These are phyloP conservation scores for Cryptosporidium canis DNA, from an alignment of 169 alveolate species.

Conservation along the genomic window DNA sequence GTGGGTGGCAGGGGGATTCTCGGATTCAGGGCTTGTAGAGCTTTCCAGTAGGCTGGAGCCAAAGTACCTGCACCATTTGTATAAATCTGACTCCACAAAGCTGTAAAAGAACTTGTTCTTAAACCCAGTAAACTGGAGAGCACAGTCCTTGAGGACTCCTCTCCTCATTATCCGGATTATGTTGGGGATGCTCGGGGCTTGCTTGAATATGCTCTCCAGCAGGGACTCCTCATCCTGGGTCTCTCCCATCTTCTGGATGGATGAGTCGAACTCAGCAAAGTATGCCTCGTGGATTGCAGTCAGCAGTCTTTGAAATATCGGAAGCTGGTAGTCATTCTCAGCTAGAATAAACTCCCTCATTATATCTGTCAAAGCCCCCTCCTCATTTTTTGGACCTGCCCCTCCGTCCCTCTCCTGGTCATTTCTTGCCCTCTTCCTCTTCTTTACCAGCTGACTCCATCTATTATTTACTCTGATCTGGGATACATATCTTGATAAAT, in stretches of 20 bases:
- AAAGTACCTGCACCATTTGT: constrained; percentile 45
- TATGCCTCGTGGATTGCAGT: constrained; percentile 38
- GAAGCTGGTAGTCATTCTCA: constrained; percentile 1
- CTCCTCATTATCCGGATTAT: constrained; percentile 43
- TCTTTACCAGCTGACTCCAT: constrained; percentile 33
- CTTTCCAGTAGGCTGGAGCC: constrained; percentile 17
- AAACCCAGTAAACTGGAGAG: constrained; percentile 46
- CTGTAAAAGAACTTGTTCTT: constrained; percentile 30
- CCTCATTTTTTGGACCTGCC: background rate
- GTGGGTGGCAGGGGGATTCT: background rate
- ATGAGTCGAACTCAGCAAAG: constrained; percentile 13
- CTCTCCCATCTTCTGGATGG: background rate
- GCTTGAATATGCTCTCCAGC: background rate
- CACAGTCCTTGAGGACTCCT: constrained; percentile 2
- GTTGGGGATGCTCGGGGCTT: constrained; percentile 45
- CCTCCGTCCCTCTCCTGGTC: too few species aligned
- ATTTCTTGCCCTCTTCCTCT: constrained; percentile 28
- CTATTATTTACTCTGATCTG: constrained; percentile 26
- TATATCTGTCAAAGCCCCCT: too few species aligned
- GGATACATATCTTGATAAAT: constrained; percentile 47
- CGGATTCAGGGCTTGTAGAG: background rate
- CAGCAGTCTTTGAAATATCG: constrained; percentile 26
- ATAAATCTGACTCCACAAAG: constrained; percentile 33
- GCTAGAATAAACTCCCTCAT: too few species aligned
- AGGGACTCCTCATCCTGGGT: background rate